Evolutionary conservation across 2,329 filamentous ascomycete species (phyloP).

Genomic region (Claviceps monticola): DNA sequence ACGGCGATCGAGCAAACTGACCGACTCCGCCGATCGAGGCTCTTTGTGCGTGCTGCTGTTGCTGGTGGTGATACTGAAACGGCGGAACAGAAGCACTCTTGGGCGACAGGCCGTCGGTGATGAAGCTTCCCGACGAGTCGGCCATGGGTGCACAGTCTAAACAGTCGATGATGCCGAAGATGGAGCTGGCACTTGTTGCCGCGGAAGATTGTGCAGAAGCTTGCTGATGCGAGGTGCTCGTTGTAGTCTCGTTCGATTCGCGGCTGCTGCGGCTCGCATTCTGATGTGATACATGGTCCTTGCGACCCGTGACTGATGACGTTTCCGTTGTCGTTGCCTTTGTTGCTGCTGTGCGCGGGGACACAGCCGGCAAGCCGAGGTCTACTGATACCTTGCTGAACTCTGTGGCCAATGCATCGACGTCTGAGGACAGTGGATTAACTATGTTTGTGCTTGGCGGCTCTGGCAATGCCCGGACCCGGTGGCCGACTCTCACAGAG

Average conservation of each 20-base stretch:
- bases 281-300: conserved; percentile 18
- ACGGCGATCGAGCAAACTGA: conserved; percentile 23
- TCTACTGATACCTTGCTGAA: conserved; percentile 9
- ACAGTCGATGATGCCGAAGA: conserved; percentile 36
- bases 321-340: conserved; percentile 10
- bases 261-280: conserved; percentile 34
- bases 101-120: conserved; percentile 29
- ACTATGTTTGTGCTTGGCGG: conserved; percentile 37
- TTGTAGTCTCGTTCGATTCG: conserved; percentile 36
- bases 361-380: conserved; percentile 5
- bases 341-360: conserved; percentile 4
- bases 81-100: conserved; percentile 35
- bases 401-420: conserved; percentile 6
- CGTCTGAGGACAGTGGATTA: neutral
- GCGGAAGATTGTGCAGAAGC: conserved; percentile 38
- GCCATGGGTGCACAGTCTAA: conserved; percentile 29
- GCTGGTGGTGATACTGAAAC: conserved; percentile 51
- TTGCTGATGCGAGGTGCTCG: conserved; percentile 33
- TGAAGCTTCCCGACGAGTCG: conserved; percentile 36
- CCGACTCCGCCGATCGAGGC: conserved; percentile 26
- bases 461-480: conserved; percentile 36
- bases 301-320: conserved; percentile 19
- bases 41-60: conserved; percentile 27
- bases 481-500: conserved; percentile 41
- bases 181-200: conserved; percentile 41